Evolutionary conservation across 306 rosid genomes (phyloP), one percentile per base, ranked within the genome.

Genomic region (Canavalia gladiata): DNA sequence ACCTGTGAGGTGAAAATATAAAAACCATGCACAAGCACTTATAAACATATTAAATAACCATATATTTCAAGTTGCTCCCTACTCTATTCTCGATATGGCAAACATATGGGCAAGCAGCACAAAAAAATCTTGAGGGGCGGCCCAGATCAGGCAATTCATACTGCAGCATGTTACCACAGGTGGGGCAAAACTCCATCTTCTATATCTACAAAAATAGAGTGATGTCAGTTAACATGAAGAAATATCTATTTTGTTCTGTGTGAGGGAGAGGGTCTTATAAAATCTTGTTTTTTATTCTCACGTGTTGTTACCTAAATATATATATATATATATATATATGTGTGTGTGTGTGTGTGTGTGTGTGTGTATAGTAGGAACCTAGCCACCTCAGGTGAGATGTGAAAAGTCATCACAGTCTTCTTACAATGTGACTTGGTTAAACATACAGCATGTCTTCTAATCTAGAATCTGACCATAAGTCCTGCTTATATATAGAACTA

Each of bases 121-220:
- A 91, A 78, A 39, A 86, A 82, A 91, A 91, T 86, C 96, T 88
- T 0, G 90, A 55, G 29, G 86, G 80, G 41, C 77, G 87, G 18
- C 82, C 84, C 90, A 84, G 39, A 80, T 81, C n/a, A 39, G 89
- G 88, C 52, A 88, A 39, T 58, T 89, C 96, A 79, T 78, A 91
- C 71, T 77, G 86, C 75, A 91, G 86, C 89, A 91, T 81, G 73
- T 29, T 87, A 7, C 86, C 92, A 60, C 96, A 91, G 34, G 82
- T 86, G 10, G 93, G 96, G 84, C 96, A 91, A 79, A 89, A 91
- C 5, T 88, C 96, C 96, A 91, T 87, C 80, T 59, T 39, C 71
- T 64, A 31, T 65, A 58, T 51, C 75, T 70, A 56, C 13, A 49
- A 28, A 67, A 67, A 7, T 35, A 66, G 2, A 25, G 18, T 37